Base-by-base conservation (phyloP, 345 rosid species). In the Populus davidiana region DNA sequence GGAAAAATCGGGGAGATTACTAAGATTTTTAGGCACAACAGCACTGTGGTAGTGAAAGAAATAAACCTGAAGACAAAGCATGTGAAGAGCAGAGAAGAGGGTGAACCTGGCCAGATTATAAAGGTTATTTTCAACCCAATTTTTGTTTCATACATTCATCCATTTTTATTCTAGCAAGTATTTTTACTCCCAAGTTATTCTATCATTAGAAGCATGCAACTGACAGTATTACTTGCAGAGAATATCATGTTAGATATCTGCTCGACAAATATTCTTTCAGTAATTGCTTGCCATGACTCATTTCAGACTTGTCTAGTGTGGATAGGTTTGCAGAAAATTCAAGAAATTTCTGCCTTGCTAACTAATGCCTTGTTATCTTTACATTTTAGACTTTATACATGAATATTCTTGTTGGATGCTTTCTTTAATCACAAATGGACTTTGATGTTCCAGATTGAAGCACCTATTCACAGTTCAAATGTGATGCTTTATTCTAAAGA, bases 401-500 rank as follows among this genome's bases (percentile, higher is more conserved):
- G 35, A 38, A 21, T 76, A 35, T 70, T 38, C 63, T 14, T 17
- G 10, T 78, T 59, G 49, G 47, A 23, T 67, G 20, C 33, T 50
- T 14, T 10, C 31, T 50, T 61, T 67, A 13, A 44, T 41, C 43
- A 49, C 35, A 6, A 44, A 41, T 8, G 20, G 44, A 77, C 27
- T 79, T 69, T 77, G 62, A 14, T 31, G 67, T 86, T 89, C 38
- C 92, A 95, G 99, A 88, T 93, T 10, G 99, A 93, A 88, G 97
- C 97, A 36, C 93, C 96, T 6, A 86, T 95, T 77, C 99, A 95
- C 85, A 95, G 98, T 86, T 95, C 99, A 18, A 93, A 92, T 27
- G 97, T 93, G 87, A 93, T 95, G 99, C 82, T 93, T 5, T 92
- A 93, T 81, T 95, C 98, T 0, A 92, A 92, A 81, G 99, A 95